Evolutionary conservation across 2,329 filamentous ascomycete genomes (phyloP).

Genomic region (Ophiostoma ulmi): DNA sequence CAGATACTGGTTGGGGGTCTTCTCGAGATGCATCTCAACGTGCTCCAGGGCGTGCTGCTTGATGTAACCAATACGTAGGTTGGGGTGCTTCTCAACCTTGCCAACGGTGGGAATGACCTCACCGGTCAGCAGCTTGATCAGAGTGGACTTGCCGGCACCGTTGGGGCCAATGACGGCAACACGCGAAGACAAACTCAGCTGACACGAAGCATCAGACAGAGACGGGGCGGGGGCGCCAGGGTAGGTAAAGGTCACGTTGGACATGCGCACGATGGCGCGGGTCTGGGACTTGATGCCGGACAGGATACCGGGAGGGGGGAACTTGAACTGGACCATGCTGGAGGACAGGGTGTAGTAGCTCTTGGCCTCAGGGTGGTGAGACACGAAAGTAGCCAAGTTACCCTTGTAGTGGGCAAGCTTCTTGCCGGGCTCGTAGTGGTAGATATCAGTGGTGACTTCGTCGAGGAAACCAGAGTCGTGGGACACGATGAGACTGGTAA

Average conservation of each 20-base stretch:
- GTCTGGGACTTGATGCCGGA: constrained; percentile 94
- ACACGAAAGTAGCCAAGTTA: constrained; percentile 78
- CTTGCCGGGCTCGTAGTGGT: constrained; percentile 95
- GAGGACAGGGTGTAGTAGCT: constrained; percentile 95
- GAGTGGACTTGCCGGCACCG: constrained; percentile 94
- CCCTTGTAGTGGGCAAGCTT: constrained; percentile 85
- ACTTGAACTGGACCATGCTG: constrained; percentile 91
- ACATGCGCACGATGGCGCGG: constrained; percentile 92
- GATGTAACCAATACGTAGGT: constrained; percentile 97
- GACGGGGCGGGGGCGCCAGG: constrained; percentile 84
- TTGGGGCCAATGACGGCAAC: constrained; percentile 96
- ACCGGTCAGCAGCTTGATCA: constrained; percentile 95
- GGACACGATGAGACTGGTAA: constrained; percentile 94
- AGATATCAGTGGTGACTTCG: constrained; percentile 96
- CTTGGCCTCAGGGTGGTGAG: constrained; percentile 87
- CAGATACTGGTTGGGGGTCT: constrained; percentile 97
- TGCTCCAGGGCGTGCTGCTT: constrained; percentile 99
- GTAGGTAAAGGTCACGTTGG: constrained; percentile 85
- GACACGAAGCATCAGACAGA: constrained; percentile 80
- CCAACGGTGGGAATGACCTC: constrained; percentile 79
- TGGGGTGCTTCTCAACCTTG: constrained; percentile 96
- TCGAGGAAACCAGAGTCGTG: constrained; percentile 98
- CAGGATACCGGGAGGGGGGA: constrained; percentile 89
- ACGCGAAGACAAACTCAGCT: constrained; percentile 81
- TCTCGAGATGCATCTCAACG: constrained; percentile 98